phyloP scores from a whole-genome alignment of 768 basidiomycete genomes.

The Phlebiopsis gigantea region DNA sequence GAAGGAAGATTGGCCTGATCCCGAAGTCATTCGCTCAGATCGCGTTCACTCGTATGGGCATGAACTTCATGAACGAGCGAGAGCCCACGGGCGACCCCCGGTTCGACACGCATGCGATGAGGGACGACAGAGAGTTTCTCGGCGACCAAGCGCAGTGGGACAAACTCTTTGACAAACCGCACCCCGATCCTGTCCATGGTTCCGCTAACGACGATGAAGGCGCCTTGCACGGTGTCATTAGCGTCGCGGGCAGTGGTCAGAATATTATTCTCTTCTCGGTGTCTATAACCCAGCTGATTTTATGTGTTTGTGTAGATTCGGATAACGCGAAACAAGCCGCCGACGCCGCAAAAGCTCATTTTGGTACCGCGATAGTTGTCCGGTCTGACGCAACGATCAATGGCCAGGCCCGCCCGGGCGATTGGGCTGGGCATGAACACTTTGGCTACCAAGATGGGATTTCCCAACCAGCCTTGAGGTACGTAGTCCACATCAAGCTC shows the following conservation, averaged over 20 bases:
- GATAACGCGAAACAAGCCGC: not conserved
- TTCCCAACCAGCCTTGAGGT: conserved; percentile 12
- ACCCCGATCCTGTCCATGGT: not conserved
- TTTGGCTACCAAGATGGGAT: conserved; percentile 20
- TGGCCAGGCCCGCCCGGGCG: conserved; percentile 12
- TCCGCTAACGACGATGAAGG: not conserved
- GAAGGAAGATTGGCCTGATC: not conserved
- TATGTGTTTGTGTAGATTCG: not conserved
- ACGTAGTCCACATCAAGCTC: not conserved
- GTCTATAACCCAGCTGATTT: not conserved
- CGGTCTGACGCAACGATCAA: conserved; percentile 1
- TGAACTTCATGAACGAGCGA: not conserved
- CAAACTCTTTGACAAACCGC: conserved; percentile 7
- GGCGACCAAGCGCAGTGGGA: not conserved
- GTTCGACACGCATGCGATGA: conserved; percentile 12
- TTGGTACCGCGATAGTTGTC: not conserved
- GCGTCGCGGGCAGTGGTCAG: conserved; percentile 12
- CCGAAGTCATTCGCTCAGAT: conserved; percentile 10
- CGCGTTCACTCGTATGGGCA: not conserved
- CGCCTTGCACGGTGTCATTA: conserved; percentile 15
- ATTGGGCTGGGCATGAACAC: conserved; percentile 15
- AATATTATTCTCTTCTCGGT: conserved; percentile 3
- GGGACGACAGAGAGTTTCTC: conserved; percentile 5
- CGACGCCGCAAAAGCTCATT: not conserved
- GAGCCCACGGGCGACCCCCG: conserved; percentile 13